Evolutionary conservation across 441 rosid species (phyloP).

Genomic region (Lepidium campestre): DNA sequence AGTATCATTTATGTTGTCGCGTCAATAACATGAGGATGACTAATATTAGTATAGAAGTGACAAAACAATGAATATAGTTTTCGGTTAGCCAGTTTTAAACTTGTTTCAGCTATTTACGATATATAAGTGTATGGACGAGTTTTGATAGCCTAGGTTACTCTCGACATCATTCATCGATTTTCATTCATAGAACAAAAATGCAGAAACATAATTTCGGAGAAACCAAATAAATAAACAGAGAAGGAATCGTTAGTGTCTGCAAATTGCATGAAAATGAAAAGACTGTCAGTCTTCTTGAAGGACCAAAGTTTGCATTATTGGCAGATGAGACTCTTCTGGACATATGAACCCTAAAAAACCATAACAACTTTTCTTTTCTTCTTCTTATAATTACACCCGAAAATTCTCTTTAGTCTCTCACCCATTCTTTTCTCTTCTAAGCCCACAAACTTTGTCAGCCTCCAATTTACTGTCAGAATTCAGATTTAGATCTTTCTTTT

Average conservation of each 20-base stretch:
- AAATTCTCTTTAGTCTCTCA: not conserved
- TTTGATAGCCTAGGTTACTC: too few relatives aligned
- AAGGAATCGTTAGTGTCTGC: constrained; percentile 1
- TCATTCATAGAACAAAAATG: too few relatives aligned
- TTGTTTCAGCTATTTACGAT: too few relatives aligned
- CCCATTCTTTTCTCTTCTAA: not conserved
- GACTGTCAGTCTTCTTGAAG: not conserved
- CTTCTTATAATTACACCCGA: not conserved
- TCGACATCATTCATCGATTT: too few relatives aligned
- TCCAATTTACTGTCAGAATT: constrained; percentile 28
- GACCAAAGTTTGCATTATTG: not conserved
- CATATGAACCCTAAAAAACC: not conserved
- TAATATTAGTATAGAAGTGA: not conserved
- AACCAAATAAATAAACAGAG: not conserved
- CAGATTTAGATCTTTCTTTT: constrained; percentile 8
- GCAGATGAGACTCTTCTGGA: not conserved
- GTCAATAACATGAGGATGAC: not conserved
- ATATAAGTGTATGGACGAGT: too few relatives aligned
- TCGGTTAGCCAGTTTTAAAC: too few relatives aligned
- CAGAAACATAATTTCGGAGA: not conserved
- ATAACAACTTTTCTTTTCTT: not conserved
- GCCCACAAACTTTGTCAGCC: constrained; percentile 24
- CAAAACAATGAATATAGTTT: not conserved
- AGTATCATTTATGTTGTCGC: not conserved
- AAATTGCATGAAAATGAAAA: constrained; percentile 2